Evolutionary conservation across 169 alveolate species (phyloP), one percentile per base, ranked within the genome.

Genomic region (Besnoitia besnoiti): DNA sequence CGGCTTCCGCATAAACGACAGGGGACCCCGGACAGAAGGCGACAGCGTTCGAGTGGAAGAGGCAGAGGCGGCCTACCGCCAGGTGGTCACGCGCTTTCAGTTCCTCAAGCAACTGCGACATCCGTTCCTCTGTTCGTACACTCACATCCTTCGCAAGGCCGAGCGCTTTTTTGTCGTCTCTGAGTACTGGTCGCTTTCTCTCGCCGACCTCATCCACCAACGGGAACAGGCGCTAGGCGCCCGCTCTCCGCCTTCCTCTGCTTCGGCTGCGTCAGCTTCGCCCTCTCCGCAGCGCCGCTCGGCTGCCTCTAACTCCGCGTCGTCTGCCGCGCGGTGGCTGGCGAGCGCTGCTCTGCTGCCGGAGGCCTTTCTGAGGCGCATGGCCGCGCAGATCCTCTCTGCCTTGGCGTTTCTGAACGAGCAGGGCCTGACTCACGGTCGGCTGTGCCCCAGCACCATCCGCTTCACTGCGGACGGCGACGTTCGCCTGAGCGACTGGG

Each of bases 131-230:
- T 91, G 94, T 33, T 51, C 85, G 30, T 91, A 91, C 82, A 91
- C 94, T 21, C 77, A 91, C 82, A 61, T 91, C n/a, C 89, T 91
- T 14, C 87, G 92, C 37, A 39, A 21, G 7, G 67, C 46, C 8
- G 37, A 76, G 33, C 88, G 94, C 24, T 19, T 91, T 27, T 91
- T 73, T 33, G 40, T 84, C n/a, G 91, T 91, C 19, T 80, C 94
- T 16, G 94, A 91, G 91, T 35, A 84, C 84, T 91, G 92, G 92
- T 61, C 89, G 12, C 87, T 91, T 0, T 91, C 94, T 37, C 94
- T 91, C 0, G 85, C 82, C 40, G 94, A 85, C 33, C 50, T 91
- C 21, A 49, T 91, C 27, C 33, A 84, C 59, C 87, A 77, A 35
- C 49, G 59, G 33, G 61, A 40, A 16, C 59, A 39, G 87, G 37